Evolutionary conservation across 352 stramenopile genomes (phyloP).

Genomic region (Phytophthora capsici): DNA sequence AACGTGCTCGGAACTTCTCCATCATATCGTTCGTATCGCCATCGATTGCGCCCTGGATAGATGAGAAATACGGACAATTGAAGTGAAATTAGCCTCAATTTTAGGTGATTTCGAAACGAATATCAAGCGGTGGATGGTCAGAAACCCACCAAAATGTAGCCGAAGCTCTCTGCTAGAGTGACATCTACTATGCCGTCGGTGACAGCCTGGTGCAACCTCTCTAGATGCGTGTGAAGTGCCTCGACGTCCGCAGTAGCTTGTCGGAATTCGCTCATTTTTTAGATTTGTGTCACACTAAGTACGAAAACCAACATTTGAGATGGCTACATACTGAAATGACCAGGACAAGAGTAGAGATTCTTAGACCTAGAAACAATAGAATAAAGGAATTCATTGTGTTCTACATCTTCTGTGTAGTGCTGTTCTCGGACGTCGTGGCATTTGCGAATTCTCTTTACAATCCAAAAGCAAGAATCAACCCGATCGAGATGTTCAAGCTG

Average conservation of each 20-base stretch:
- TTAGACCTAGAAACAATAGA: neutral
- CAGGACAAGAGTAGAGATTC: too few species aligned
- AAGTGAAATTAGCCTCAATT: neutral
- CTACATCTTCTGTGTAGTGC: too few species aligned
- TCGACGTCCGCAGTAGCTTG: conserved; percentile 47
- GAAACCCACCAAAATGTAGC: conserved; percentile 41
- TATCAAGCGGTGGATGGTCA: neutral
- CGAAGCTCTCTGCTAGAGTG: conserved; percentile 23
- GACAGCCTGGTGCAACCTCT: conserved; percentile 30
- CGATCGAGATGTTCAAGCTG: conserved; percentile 13
- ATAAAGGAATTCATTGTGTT: neutral
- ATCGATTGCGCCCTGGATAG: conserved; percentile 31
- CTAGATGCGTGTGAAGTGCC: conserved; percentile 47
- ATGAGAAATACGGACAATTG: conserved; percentile 5
- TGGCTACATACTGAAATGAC: conserved; percentile 1
- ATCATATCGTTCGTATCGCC: conserved; percentile 48
- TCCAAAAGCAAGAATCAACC: too few species aligned
- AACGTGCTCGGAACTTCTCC: conserved; percentile 60
- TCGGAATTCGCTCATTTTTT: conserved; percentile 63
- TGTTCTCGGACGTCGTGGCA: too few species aligned
- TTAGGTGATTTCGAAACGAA: conserved; percentile 5
- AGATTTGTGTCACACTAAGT: conserved; percentile 1
- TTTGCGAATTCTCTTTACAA: neutral
- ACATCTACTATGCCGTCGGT: neutral
- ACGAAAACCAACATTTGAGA: neutral